phyloP scores from a whole-genome alignment of 441 rosid species.

The Kokia cookei region DNA sequence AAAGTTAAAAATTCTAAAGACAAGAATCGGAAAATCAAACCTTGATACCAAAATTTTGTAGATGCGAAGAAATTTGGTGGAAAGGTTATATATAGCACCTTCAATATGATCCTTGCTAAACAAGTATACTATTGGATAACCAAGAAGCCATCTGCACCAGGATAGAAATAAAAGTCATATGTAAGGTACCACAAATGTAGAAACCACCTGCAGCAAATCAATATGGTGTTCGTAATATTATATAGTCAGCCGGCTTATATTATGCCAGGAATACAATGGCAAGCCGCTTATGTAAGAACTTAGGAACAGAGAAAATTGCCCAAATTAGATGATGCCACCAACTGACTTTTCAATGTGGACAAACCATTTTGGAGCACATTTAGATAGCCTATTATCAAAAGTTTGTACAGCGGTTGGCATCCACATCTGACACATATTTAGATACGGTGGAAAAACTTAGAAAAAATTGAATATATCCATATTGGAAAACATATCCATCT shows the following conservation, averaged over 20 bases:
- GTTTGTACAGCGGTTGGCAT: not conserved
- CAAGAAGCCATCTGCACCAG: slow-evolving; percentile 79
- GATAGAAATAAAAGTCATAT: slow-evolving; percentile 1
- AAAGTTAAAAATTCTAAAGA: not conserved
- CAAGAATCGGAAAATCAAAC: slow-evolving; percentile 31
- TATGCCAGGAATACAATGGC: not conserved
- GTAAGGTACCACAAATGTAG: not conserved
- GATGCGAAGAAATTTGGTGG: slow-evolving; percentile 77
- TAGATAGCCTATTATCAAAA: not conserved
- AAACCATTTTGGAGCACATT: not conserved
- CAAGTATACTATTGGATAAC: slow-evolving; percentile 83
- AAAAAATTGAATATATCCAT: not conserved
- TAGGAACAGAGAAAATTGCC: not conserved
- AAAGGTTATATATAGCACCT: slow-evolving; percentile 77
- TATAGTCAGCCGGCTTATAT: not conserved
- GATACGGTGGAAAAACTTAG: not conserved
- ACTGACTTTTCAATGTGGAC: not conserved
- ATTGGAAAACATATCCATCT: not conserved
- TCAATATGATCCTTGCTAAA: slow-evolving; percentile 73
- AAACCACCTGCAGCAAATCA: not conserved
- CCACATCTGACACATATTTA: not conserved
- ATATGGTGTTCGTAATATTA: not conserved
- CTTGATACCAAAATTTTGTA: slow-evolving; percentile 60
- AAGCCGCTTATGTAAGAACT: not conserved
- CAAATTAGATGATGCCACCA: not conserved